Conservation (phyloP, 306 rosid genomes). For the Castanea mollissima region DNA sequence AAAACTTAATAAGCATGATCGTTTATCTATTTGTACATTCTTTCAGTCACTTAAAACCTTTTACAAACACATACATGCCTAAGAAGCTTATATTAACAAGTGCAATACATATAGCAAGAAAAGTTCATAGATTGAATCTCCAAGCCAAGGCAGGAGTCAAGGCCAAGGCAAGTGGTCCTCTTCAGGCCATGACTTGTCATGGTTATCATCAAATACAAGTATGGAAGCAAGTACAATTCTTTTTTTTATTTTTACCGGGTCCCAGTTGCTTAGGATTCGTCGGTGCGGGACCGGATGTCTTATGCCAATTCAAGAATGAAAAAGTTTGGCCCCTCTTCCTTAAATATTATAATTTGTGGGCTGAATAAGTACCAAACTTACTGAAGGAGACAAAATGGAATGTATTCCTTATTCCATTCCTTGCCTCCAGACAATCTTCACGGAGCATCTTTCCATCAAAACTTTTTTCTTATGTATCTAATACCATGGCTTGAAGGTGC, state of each 20-base stretch:
- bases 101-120: slow-evolving; percentile 11
- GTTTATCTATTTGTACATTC: slow-evolving; percentile 16
- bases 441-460: slow-evolving; percentile 50
- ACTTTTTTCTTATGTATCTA: slow-evolving; percentile 19
- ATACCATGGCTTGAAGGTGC: slow-evolving; percentile 40
- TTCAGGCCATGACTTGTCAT: slow-evolving; percentile 21
- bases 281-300: slow-evolving; percentile 35
- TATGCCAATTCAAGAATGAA: slow-evolving; percentile 45
- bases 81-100: slow-evolving; percentile 22
- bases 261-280: slow-evolving; percentile 48
- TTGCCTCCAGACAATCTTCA: slow-evolving; percentile 58
- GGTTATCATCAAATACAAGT: slow-evolving; percentile 38
- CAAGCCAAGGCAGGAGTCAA: slow-evolving; percentile 43
- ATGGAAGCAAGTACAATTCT: slow-evolving; percentile 48
- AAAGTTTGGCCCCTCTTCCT: slow-evolving; percentile 41
- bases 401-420: slow-evolving; percentile 73
- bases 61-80: slow-evolving; percentile 29
- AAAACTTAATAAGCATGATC: slow-evolving; percentile 13
- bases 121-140: slow-evolving; percentile 41
- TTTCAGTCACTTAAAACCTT: not conserved
- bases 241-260: slow-evolving; percentile 23
- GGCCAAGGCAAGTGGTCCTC: slow-evolving; percentile 42
- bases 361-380: slow-evolving; percentile 96
- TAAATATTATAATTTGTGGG: slow-evolving; percentile 35
- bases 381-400: slow-evolving; percentile 84